Evolutionary conservation across 2,329 filamentous ascomycete species (phyloP).

Genomic region (Colletotrichum tanaceti): DNA sequence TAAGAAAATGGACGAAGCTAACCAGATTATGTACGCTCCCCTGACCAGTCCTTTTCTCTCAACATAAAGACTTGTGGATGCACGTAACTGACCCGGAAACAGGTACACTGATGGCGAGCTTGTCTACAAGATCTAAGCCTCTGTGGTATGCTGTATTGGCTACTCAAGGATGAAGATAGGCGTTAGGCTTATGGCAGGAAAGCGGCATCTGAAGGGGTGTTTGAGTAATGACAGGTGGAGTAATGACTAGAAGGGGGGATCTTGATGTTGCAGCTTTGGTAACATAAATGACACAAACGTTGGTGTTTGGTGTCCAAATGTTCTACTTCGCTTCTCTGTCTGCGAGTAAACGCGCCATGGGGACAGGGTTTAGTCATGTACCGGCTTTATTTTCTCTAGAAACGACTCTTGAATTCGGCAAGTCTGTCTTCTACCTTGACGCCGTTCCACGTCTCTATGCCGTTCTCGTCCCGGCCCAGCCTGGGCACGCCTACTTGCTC

Average conservation of each 20-base stretch:
- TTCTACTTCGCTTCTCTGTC: not conserved
- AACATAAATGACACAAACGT: not conserved
- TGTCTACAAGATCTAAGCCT: constrained; percentile 74
- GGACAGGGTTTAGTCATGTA: not conserved
- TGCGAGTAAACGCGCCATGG: not conserved
- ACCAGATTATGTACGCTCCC: constrained; percentile 88
- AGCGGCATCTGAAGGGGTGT: not conserved
- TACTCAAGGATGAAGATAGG: not conserved
- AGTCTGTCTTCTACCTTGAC: constrained; percentile 64
- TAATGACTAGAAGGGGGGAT: not conserved
- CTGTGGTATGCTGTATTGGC: not conserved
- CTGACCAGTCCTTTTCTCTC: not conserved
- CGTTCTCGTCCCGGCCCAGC: constrained; percentile 58
- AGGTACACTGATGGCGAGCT: constrained; percentile 72
- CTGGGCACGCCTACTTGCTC: constrained; percentile 90
- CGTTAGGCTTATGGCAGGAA: constrained; percentile 17
- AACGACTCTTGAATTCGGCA: constrained; percentile 59
- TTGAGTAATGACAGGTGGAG: not conserved
- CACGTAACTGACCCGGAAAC: constrained; percentile 35
- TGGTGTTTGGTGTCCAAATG: not conserved
- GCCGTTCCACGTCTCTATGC: constrained; percentile 72
- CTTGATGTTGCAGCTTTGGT: not conserved
- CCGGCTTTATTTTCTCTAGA: constrained; percentile 41
- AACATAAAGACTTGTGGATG: not conserved
- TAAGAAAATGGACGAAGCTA: constrained; percentile 81